Percentiles rank a stretch among this genome's conserved stretches.
Conservation (phyloP, 345 rosid species). For the Melaleuca alternifolia region DNA sequence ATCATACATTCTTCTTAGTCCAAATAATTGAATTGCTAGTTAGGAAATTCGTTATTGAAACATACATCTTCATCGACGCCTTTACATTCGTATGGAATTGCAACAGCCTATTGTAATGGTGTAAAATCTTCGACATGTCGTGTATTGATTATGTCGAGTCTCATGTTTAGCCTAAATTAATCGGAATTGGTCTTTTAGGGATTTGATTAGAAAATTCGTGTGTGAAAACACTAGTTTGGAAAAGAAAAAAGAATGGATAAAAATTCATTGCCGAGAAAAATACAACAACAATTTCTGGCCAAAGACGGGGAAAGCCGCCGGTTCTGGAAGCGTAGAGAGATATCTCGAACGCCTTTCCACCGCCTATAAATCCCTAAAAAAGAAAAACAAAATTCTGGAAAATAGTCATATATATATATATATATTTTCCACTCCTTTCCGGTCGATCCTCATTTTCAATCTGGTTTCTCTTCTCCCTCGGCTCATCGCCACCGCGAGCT, state of each 20-base stretch:
- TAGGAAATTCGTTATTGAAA: no score
- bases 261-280: no score
- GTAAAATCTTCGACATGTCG: neutral
- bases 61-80: no score
- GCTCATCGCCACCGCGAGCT: neutral
- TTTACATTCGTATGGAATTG: no score
- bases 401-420: neutral
- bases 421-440: neutral
- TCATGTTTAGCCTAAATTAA: neutral
- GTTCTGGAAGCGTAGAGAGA: neutral
- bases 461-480: neutral
- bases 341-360: neutral
- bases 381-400: neutral
- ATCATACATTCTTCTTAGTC: no score
- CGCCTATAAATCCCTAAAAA: neutral
- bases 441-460: neutral
- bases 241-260: neutral
- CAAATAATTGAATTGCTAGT: no score
- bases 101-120: rapidly evolving
- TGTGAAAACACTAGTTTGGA: neutral
- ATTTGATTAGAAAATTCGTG: neutral
- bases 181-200: neutral
- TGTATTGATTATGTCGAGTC: neutral
- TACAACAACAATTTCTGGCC: no score
- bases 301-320: neutral